A percentile compares a stretch with the other conserved stretches of the same genome.
phyloP scores from a whole-genome alignment of 2,329 filamentous ascomycete species.

The Microsporum canis region DNA sequence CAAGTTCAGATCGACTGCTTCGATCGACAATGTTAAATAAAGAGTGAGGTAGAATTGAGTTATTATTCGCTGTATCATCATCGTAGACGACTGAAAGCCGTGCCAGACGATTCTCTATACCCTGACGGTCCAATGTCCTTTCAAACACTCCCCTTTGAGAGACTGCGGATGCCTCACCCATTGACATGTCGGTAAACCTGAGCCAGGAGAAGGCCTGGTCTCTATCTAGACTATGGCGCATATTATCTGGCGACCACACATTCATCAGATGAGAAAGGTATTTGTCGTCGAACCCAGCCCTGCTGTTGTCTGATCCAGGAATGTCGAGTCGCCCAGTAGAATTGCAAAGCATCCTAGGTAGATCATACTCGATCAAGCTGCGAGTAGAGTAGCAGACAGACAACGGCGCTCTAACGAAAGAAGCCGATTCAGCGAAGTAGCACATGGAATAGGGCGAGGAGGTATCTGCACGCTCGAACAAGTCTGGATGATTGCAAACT shows the following conservation, averaged over 20 bases:
- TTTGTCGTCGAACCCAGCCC: slow-evolving; percentile 68
- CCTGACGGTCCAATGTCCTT: slow-evolving; percentile 53
- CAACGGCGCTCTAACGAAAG: slow-evolving; percentile 79
- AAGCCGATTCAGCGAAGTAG: slow-evolving; percentile 90
- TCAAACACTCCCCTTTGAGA: slow-evolving; percentile 62
- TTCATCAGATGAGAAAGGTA: slow-evolving; percentile 76
- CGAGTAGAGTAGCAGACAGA: slow-evolving; percentile 78
- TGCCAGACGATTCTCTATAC: slow-evolving; percentile 47
- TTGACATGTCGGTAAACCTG: slow-evolving; percentile 68
- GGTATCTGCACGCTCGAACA: slow-evolving; percentile 91
- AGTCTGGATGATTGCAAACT: slow-evolving; percentile 94
- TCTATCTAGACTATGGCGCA: slow-evolving; percentile 48
- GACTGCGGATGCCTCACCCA: slow-evolving; percentile 58
- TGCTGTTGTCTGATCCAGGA: slow-evolving; percentile 59
- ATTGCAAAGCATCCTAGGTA: slow-evolving; percentile 75
- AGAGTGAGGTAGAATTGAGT: slow-evolving; percentile 60
- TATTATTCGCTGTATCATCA: slow-evolving; percentile 46
- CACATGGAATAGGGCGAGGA: slow-evolving; percentile 71
- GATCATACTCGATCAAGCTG: slow-evolving; percentile 69
- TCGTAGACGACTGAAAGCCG: slow-evolving; percentile 58
- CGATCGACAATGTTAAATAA: slow-evolving; percentile 71
- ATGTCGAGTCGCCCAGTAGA: slow-evolving; percentile 65
- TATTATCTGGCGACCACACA: slow-evolving; percentile 73
- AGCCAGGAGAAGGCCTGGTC: slow-evolving; percentile 74
- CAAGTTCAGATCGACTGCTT: slow-evolving; percentile 53